These are phyloP conservation scores for Colletotrichum orbiculare DNA, from an alignment of 2,329 filamentous ascomycete species.

Conservation along the genomic window DNA sequence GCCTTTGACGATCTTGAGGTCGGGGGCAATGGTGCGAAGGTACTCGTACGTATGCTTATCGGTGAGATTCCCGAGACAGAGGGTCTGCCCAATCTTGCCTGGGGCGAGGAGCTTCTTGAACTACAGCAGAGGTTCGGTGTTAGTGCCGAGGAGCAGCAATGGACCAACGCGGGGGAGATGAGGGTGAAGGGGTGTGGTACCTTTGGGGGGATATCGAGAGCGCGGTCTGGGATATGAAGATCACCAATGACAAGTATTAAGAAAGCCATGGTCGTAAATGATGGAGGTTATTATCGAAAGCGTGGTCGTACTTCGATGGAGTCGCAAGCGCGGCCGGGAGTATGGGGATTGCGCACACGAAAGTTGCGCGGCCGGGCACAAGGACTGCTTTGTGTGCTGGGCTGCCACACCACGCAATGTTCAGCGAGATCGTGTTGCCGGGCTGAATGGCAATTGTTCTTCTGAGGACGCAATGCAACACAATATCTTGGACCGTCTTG, in stretches of 20 bases:
- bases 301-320: slow-evolving; percentile 5
- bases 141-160: slow-evolving; percentile 26
- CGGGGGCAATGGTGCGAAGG: slow-evolving; percentile 78
- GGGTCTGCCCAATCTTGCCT: slow-evolving; percentile 84
- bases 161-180: slow-evolving; percentile 20
- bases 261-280: slow-evolving; percentile 77
- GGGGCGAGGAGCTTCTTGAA: slow-evolving; percentile 88
- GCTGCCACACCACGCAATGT: too few species aligned
- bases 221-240: slow-evolving; percentile 92
- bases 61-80: slow-evolving; percentile 84
- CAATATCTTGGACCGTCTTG: slow-evolving; percentile 5
- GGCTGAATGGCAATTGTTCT: too few species aligned
- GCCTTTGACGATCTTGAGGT: slow-evolving; percentile 77
- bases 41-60: slow-evolving; percentile 85
- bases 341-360: not conserved
- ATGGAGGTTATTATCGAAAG: not conserved
- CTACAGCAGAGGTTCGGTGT: slow-evolving; percentile 52
- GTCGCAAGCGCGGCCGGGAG: slow-evolving; percentile 6
- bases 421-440: too few species aligned
- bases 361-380: slow-evolving; percentile 15
- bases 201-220: slow-evolving; percentile 91
- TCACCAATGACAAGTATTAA: slow-evolving; percentile 93
- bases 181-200: slow-evolving; percentile 55
- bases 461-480: not conserved
- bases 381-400: too few species aligned